Base-by-base conservation (phyloP, 2,329 filamentous ascomycete species). In the Pseudogymnoascus sp. region DNA sequence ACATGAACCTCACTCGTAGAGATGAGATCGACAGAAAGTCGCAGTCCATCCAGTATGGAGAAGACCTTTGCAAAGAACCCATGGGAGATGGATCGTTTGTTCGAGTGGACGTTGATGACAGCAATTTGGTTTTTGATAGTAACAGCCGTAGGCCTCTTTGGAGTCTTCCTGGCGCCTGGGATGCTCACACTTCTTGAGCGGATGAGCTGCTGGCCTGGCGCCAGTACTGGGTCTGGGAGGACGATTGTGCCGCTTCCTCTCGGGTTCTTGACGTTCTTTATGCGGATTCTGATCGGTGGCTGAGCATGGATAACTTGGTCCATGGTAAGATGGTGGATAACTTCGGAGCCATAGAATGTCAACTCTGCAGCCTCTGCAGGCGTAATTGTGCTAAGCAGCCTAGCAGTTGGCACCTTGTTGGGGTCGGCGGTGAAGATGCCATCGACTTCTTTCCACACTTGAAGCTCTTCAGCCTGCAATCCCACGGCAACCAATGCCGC, bases 361-460 rank as follows among this genome's bases (percentile, higher is more conserved):
- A 99, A 79, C 75, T 99, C 94, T 11, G 94, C 93, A 1, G 94
- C 94, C 75, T 99, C 94, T 8, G 91, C 88, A 0, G 94, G 94
- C 3, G 93, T 97, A 72, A 99, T 96, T 60, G 87, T 87, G 9
- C 87, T 77, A 47, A 99, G 82, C n/a, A 99, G 80, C 53, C 88
- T 82, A n/a, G 94, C 95, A 0, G 93, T 97, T 2, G 93, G 92
- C 38, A 95, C 90, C 74, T 94, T 95, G 68, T 88, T 84, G 2
- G 90, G 90, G 70, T 97, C 93, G 5, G 81, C 81, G 2, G 82
- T 87, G 75, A 96, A 94, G 71, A 97, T 95, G 62, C 91, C 92
- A 73, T 99, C 94, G 6, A 99, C 94, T 73, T 99, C 94, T 77
- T 99, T 99, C 94, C 94, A 97, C 65, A 99, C 89, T 74, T 99